Evolutionary conservation across 2,329 filamentous ascomycete genomes (phyloP).

Genomic region (Salinomyces thailandicus): DNA sequence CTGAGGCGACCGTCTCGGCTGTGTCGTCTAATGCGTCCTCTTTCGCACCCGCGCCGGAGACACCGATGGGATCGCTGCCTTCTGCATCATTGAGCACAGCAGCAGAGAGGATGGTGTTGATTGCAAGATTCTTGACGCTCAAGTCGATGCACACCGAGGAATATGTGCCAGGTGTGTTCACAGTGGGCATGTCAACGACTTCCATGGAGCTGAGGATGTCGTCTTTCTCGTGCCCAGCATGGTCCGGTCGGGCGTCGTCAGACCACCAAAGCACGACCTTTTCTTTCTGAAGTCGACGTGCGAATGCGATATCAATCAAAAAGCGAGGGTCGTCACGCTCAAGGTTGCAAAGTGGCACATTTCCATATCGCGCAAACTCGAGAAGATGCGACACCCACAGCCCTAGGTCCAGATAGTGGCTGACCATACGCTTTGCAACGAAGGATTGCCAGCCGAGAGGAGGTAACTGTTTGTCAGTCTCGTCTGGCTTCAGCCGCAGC

Average conservation of each 20-base stretch:
- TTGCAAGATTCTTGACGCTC: conserved; percentile 84
- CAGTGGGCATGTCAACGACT: conserved; percentile 72
- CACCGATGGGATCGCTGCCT: conserved; percentile 73
- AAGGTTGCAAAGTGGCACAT: conserved; percentile 89
- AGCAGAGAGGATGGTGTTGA: conserved; percentile 95
- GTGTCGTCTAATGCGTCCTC: conserved; percentile 53
- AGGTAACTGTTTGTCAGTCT: conserved; percentile 74
- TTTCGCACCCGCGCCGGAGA: conserved; percentile 61
- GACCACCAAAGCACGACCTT: conserved; percentile 98
- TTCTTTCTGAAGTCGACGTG: conserved; percentile 76
- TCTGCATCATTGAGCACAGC: conserved; percentile 95
- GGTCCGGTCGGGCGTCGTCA: conserved; percentile 71
- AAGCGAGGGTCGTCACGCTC: conserved; percentile 90
- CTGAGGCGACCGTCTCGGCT: conserved; percentile 63
- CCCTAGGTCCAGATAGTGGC: conserved; percentile 85
- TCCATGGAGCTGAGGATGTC: conserved; percentile 76
- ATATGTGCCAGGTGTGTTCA: conserved; percentile 90
- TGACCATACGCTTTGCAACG: conserved; percentile 72
- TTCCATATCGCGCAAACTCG: conserved; percentile 79
- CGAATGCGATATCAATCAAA: conserved; percentile 92
- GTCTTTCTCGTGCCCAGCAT: conserved; percentile 91
- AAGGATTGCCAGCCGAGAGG: conserved; percentile 90
- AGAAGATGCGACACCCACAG: conserved; percentile 85
- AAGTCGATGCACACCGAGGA: conserved; percentile 94
- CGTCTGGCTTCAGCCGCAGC: conserved; percentile 68